These are phyloP conservation scores for Pseudotsuga menziesii DNA, from an alignment of 75 land plant genomes.

Conservation along the genomic window DNA sequence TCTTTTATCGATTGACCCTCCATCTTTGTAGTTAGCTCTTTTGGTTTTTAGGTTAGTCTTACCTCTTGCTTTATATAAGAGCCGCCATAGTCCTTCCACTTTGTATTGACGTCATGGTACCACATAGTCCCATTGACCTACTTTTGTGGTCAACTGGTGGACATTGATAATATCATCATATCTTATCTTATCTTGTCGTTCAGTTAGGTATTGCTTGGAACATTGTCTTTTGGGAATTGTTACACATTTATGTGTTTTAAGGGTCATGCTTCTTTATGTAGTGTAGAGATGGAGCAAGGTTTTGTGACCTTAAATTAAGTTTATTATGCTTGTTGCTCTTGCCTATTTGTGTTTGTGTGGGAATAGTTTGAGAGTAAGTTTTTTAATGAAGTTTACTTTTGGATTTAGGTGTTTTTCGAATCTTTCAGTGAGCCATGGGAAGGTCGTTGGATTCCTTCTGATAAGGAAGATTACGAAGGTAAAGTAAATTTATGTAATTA, in stretches of 20 bases:
- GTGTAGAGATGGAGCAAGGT: background rate
- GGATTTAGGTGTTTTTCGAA: conserved; percentile 51
- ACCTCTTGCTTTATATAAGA: no score
- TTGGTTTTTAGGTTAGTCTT: no score
- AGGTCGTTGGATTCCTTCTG: conserved; percentile 57
- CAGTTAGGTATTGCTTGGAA: no score
- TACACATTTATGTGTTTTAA: background rate
- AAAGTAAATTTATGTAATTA: background rate
- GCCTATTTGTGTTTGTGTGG: background rate
- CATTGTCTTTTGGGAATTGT: no score
- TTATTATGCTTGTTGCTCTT: background rate
- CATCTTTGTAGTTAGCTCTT: no score
- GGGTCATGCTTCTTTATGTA: background rate
- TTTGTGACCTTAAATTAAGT: background rate
- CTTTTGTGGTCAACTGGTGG: no score
- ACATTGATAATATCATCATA: no score
- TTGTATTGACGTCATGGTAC: no score
- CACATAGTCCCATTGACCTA: no score
- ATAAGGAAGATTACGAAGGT: conserved; percentile 60
- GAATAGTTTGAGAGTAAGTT: background rate
- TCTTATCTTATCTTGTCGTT: background rate
- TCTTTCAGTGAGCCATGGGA: conserved; percentile 60
- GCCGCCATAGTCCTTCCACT: no score
- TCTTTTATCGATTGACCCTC: no score
- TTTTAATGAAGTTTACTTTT: background rate